Evolutionary conservation across 2,329 filamentous ascomycete genomes (phyloP).

Genomic region (Colletotrichum horii): DNA sequence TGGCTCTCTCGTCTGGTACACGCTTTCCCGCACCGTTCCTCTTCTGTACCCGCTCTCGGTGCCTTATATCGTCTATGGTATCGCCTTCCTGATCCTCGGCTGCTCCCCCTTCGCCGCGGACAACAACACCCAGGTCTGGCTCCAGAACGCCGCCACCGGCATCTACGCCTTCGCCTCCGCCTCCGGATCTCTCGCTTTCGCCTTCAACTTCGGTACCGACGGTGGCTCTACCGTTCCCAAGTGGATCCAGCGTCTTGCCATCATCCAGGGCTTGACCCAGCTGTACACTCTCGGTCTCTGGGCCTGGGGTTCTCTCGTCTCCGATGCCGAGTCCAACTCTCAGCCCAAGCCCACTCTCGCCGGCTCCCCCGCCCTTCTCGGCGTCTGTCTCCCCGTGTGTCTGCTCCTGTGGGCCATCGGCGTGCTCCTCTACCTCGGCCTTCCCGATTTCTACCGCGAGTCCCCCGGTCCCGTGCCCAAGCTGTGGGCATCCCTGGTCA

Average conservation of each 20-base stretch:
- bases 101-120: constrained; percentile 58
- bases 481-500: constrained; percentile 66
- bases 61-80: constrained; percentile 67
- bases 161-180: constrained; percentile 68
- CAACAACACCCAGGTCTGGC: constrained; percentile 41
- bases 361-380: constrained; percentile 34
- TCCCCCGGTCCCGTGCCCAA: constrained; percentile 67
- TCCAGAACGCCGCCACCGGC: constrained; percentile 66
- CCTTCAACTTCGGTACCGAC: constrained; percentile 70
- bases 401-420: constrained; percentile 62
- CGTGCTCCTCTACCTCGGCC: constrained; percentile 60
- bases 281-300: constrained; percentile 70
- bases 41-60: constrained; percentile 61
- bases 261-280: constrained; percentile 72
- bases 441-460: constrained; percentile 71
- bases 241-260: constrained; percentile 70
- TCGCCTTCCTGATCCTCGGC: constrained; percentile 67
- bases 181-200: constrained; percentile 69
- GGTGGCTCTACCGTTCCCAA: constrained; percentile 65
- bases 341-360: constrained; percentile 28
- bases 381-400: constrained; percentile 63
- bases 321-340: constrained; percentile 16
- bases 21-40: constrained; percentile 61
- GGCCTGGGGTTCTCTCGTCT: constrained; percentile 62
- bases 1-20: constrained; percentile 67